A percentile compares a stretch with the other conserved stretches of the same genome.
phyloP scores from a whole-genome alignment of 2,329 filamentous ascomycete species.

The Sporothrix variecibatus region DNA sequence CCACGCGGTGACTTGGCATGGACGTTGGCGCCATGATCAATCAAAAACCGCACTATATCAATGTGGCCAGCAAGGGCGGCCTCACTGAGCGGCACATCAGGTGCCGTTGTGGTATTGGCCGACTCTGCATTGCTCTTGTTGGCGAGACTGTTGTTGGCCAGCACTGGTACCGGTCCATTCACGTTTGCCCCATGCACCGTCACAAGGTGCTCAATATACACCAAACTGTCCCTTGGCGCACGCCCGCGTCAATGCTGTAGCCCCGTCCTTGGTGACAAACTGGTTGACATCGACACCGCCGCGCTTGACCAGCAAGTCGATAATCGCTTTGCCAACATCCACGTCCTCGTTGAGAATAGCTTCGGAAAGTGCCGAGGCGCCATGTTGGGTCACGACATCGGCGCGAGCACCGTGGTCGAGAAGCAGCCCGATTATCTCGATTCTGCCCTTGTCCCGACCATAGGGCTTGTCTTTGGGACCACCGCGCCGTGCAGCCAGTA shows the following conservation, averaged over 20 bases:
- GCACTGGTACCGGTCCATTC: background rate
- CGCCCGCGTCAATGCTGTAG: background rate
- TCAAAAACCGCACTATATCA: background rate
- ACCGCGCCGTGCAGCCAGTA: background rate
- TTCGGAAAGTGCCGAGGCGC: background rate
- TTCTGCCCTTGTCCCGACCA: background rate
- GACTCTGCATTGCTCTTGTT: background rate
- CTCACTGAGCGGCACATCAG: background rate
- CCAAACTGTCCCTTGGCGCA: background rate
- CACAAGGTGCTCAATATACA: background rate
- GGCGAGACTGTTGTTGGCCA: background rate
- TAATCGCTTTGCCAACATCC: background rate
- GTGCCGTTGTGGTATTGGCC: background rate
- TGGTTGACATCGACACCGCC: background rate
- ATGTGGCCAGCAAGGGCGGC: background rate
- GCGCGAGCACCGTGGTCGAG: background rate
- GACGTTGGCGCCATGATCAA: background rate
- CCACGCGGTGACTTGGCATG: background rate
- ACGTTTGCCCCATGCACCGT: background rate
- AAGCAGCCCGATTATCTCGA: background rate
- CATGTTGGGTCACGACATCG: background rate
- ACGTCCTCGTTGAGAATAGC: background rate
- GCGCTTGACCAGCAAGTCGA: background rate
- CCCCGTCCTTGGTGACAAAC: background rate
- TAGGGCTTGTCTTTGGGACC: background rate